Evolutionary conservation across 129 eudicot genomes (phyloP).

Genomic region (Arctium minus): DNA sequence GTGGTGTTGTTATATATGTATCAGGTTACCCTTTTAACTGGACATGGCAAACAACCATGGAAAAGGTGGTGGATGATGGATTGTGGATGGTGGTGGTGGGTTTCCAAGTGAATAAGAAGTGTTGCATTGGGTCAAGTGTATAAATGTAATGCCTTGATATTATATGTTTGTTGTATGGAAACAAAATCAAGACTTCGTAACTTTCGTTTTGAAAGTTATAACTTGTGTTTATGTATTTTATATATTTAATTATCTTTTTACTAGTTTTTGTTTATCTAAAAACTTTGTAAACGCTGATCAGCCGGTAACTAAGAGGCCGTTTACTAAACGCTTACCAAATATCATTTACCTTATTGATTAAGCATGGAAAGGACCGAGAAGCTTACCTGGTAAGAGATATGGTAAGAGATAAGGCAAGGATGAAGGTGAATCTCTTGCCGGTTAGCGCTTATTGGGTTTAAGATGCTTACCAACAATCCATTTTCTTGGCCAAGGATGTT

Average conservation of each 20-base stretch:
- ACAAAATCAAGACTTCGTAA: neutral
- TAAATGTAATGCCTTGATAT: neutral
- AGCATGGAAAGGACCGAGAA: too few relatives aligned
- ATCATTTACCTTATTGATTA: too few relatives aligned
- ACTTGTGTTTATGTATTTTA: neutral
- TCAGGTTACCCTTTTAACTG: slow-evolving; percentile 42
- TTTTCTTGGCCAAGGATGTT: too few relatives aligned
- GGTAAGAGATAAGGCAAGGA: too few relatives aligned
- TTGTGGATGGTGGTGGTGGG: neutral
- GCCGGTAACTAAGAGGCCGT: too few relatives aligned
- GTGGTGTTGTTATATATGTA: neutral
- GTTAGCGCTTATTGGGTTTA: too few relatives aligned
- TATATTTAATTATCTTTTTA: neutral
- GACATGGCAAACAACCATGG: neutral
- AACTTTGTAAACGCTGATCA: too few relatives aligned
- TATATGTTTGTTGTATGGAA: slow-evolving; percentile 6
- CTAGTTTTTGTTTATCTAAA: neutral
- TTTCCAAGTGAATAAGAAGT: slow-evolving; percentile 23
- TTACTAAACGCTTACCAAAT: too few relatives aligned
- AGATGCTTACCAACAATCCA: too few relatives aligned
- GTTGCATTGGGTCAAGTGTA: slow-evolving; percentile 3
- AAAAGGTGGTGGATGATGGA: slow-evolving; percentile 2
- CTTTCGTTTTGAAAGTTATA: neutral
- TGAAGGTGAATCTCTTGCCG: too few relatives aligned
- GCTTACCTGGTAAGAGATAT: too few relatives aligned